These are phyloP conservation scores for Stentor coeruleus DNA, from an alignment of 73 alveolate species.

Conservation along the genomic window DNA sequence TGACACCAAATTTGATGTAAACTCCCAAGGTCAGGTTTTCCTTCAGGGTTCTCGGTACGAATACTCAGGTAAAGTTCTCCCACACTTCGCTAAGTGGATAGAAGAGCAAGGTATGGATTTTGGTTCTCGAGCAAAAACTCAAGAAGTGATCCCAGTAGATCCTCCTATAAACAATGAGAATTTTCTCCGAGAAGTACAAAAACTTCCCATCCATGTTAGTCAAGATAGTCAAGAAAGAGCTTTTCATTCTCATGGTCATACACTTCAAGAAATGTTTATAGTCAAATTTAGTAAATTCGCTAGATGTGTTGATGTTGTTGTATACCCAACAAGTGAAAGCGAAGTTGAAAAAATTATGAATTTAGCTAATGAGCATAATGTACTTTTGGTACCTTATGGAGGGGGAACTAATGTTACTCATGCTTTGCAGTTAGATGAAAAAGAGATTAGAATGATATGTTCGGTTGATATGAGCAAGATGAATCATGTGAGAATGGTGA, in stretches of 20 bases:
- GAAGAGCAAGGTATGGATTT: slow-evolving; percentile 62
- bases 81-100: slow-evolving; percentile 60
- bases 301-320: slow-evolving; percentile 65
- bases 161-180: slow-evolving; percentile 67
- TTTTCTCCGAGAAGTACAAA: no score
- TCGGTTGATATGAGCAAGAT: slow-evolving; percentile 77
- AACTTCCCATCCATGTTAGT: slow-evolving; percentile 45
- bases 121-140: slow-evolving; percentile 37
- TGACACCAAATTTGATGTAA: slow-evolving; percentile 74
- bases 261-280: slow-evolving; percentile 60
- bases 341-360: slow-evolving; percentile 63
- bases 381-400: slow-evolving; percentile 71
- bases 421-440: slow-evolving; percentile 37
- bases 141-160: slow-evolving; percentile 60
- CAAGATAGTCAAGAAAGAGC: slow-evolving; percentile 45
- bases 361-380: slow-evolving; percentile 66
- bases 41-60: slow-evolving; percentile 73
- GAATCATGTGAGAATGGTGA: slow-evolving; percentile 76
- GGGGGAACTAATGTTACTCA: slow-evolving; percentile 98
- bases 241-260: slow-evolving; percentile 86
- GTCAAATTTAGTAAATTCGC: slow-evolving; percentile 35
- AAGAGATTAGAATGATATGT: slow-evolving; percentile 79
- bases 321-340: slow-evolving; percentile 57
- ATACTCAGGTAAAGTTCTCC: slow-evolving; percentile 69
- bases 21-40: slow-evolving; percentile 51